Evolutionary conservation across 306 rosid species (phyloP), one percentile per base, ranked within the genome.

Genomic region (Trifolium repens): DNA sequence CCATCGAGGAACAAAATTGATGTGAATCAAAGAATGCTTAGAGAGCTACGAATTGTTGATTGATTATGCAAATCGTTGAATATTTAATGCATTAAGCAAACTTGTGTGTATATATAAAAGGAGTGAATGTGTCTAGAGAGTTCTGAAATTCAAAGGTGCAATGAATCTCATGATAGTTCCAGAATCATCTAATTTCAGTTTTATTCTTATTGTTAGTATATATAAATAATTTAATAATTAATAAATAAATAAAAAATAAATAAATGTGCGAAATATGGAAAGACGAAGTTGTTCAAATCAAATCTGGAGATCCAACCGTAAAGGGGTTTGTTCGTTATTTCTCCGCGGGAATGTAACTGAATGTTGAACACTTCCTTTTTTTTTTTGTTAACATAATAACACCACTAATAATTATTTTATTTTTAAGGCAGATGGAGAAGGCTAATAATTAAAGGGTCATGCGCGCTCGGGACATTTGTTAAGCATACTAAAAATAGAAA

Each of bases 1-100:
- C 93, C 96, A 88, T 88, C 43, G 65, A 73, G 9, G 8, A 3
- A 24, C 12, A 17, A 16, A 3, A 7, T 7, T 16, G 17, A 10
- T 26, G 34, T 5, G 27, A 64, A 37, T 9, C 47, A 42, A 34
- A 32, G 14, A 34, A 44, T 57, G 19, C 69, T 46, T 22, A 39
- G 35, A 32, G 35, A 26, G 39, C 61, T 77, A 15, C n/a, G 16
- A 52, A 53, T 16, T 53, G 58, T n/a, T 44, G 50, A 44, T 44
- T 17, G 35, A 17, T 59, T 27, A 40, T 26, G 22, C 15, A 12
- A 12, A 14, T 39, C n/a, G 60, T n/a, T 57, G 57, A 30, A 40
- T 19, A 10, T 13, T 13, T 11, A 32, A 4, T 32, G 9, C 0
- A 24, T 3, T 5, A 16, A 2, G 27, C 5, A 46, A 14, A 5